A percentile compares a stretch with the other conserved stretches of the same genome.
These are phyloP conservation scores for Yamadazyma membranifaciens DNA, from an alignment of 1,139 yeast species.

Conservation along the genomic window DNA sequence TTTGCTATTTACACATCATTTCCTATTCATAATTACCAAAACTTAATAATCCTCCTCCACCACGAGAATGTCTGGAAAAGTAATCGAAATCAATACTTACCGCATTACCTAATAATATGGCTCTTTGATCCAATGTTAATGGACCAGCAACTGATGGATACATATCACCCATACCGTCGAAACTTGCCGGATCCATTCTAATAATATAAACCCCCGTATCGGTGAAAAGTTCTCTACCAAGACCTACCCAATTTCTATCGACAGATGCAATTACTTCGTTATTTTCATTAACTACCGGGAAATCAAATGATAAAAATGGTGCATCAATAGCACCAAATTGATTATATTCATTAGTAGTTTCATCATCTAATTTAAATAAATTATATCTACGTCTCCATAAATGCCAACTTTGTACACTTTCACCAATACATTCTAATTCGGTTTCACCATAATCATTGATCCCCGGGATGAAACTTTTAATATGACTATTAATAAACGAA, in stretches of 20 bases:
- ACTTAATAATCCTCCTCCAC: conserved; percentile 41
- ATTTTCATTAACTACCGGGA: conserved; percentile 64
- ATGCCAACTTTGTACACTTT: conserved; percentile 91
- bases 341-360: conserved; percentile 44
- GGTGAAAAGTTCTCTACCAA: conserved; percentile 88
- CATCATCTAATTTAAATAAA: conserved; percentile 58
- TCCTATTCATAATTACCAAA: conserved; percentile 35
- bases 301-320: conserved; percentile 81
- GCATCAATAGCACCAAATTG: conserved; percentile 89
- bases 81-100: conserved; percentile 93
- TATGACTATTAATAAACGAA: conserved; percentile 84
- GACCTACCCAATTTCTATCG: conserved; percentile 92
- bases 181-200: conserved; percentile 73
- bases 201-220: conserved; percentile 91
- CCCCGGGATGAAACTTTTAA: conserved; percentile 68
- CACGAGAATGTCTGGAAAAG: conserved; percentile 81
- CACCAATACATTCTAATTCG: conserved; percentile 65
- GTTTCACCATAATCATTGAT: conserved; percentile 33
- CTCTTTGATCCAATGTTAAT: conserved; percentile 76
- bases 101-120: conserved; percentile 81
- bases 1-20: neutral
- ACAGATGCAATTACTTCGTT: conserved; percentile 70
- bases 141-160: conserved; percentile 44
- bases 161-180: conserved; percentile 45
- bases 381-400: conserved; percentile 87